Percentiles rank a stretch among this genome's conserved stretches.
Evolutionary conservation across 805 yeast genomes (phyloP).

Genomic region (Ogataea henricii): DNA sequence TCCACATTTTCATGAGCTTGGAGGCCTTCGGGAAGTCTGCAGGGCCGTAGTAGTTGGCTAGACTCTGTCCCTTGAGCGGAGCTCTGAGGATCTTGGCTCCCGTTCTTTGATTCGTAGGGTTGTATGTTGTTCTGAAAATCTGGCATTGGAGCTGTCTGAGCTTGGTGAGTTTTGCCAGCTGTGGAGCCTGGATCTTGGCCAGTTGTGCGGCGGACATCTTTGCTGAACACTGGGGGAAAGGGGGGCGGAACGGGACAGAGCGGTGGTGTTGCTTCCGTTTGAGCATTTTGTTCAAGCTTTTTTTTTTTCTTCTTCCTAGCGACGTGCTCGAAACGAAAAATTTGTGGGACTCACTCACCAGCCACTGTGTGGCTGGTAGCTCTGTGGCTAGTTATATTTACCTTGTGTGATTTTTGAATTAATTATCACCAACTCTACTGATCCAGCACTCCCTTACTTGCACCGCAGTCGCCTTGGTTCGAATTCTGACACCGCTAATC

Average conservation of each 20-base stretch:
- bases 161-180: slow-evolving; percentile 51
- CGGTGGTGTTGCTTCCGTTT: no score
- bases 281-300: no score
- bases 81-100: slow-evolving; percentile 71
- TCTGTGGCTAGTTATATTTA: no score
- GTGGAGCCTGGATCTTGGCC: slow-evolving; percentile 33
- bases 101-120: slow-evolving; percentile 65
- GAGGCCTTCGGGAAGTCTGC: slow-evolving; percentile 64
- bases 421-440: neutral
- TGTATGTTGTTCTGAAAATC: slow-evolving; percentile 70
- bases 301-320: neutral
- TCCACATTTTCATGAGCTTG: slow-evolving; percentile 28
- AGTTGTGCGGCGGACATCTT: slow-evolving; percentile 5
- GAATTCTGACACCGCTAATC: no score
- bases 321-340: neutral
- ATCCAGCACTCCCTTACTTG: no score
- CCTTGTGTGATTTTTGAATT: neutral
- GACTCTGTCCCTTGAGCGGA: slow-evolving; percentile 71
- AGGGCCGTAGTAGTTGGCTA: slow-evolving; percentile 74
- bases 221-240: neutral
- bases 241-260: neutral
- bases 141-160: slow-evolving; percentile 62
- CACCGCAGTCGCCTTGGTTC: no score
- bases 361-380: neutral
- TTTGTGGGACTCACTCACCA: neutral